phyloP scores from a whole-genome alignment of 371 early-diverging fungal species.

The Homolaphlyctis polyrhiza region DNA sequence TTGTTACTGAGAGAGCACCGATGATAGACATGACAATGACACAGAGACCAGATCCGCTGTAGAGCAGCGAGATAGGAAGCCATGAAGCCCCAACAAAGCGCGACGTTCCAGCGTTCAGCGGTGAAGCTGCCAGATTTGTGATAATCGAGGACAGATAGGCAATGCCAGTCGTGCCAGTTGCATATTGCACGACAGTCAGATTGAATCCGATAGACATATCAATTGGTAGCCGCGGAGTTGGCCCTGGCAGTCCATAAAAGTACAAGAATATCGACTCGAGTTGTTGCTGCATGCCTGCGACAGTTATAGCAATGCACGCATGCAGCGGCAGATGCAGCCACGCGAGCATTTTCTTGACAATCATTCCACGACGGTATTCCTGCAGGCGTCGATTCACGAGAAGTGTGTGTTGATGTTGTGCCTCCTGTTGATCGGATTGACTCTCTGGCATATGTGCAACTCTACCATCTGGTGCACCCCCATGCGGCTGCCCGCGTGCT shows the following conservation, averaged over 20 bases:
- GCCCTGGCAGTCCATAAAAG: background rate
- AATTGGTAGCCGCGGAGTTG: background rate
- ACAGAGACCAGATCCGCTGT: background rate
- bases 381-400: no score
- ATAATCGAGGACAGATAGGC: background rate
- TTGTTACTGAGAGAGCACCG: background rate
- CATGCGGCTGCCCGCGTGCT: no score
- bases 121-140: background rate
- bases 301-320: background rate
- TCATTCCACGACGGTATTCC: no score
- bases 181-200: background rate
- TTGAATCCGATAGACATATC: background rate
- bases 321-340: constrained; percentile 3
- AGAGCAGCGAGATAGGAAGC: background rate
- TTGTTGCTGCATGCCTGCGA: constrained; percentile 1
- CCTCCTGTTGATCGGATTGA: background rate
- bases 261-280: background rate
- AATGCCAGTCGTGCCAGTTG: background rate
- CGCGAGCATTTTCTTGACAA: background rate
- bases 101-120: background rate
- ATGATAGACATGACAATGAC: background rate
- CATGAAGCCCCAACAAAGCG: background rate
- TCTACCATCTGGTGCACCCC: background rate
- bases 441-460: background rate
- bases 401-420: background rate